Conservation (phyloP, 306 rosid genomes). For the Lathyrus aphaca region DNA sequence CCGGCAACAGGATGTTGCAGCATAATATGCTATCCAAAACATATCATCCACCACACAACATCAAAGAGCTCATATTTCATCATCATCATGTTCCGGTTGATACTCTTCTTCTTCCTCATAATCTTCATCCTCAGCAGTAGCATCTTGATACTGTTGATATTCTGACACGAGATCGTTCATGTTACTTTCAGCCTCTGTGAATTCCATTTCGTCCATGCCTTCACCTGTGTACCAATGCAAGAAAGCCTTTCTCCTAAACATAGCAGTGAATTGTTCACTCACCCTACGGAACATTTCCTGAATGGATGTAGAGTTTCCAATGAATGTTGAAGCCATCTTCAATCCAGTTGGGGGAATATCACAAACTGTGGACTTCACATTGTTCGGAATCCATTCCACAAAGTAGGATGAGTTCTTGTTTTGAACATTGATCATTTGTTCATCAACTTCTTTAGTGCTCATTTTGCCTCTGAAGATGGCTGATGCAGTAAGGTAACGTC, state of each 20-base stretch:
- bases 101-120: constrained; percentile 20
- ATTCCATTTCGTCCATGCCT: constrained; percentile 32
- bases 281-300: constrained; percentile 33
- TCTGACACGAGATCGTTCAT: constrained; percentile 27
- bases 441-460: constrained; percentile 33
- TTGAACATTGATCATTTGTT: constrained; percentile 31
- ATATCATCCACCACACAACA: background rate
- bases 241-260: constrained; percentile 29
- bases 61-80: constrained; percentile 8
- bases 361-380: constrained; percentile 24
- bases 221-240: constrained; percentile 30
- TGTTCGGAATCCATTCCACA: constrained; percentile 35
- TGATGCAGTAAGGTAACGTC: constrained; percentile 22
- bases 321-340: constrained; percentile 26
- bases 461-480: constrained; percentile 32
- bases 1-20: constrained; percentile 70
- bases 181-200: constrained; percentile 34
- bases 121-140: constrained; percentile 27
- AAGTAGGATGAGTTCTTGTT: constrained; percentile 28
- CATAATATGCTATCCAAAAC: constrained; percentile 15
- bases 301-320: constrained; percentile 24
- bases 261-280: constrained; percentile 33
- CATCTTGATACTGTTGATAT: constrained; percentile 29
- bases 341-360: constrained; percentile 23
- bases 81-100: constrained; percentile 23